Evolutionary conservation across 257 asterid species (phyloP), one percentile per base, ranked within the genome.

Genomic region (Cynanchum wilfordii): DNA sequence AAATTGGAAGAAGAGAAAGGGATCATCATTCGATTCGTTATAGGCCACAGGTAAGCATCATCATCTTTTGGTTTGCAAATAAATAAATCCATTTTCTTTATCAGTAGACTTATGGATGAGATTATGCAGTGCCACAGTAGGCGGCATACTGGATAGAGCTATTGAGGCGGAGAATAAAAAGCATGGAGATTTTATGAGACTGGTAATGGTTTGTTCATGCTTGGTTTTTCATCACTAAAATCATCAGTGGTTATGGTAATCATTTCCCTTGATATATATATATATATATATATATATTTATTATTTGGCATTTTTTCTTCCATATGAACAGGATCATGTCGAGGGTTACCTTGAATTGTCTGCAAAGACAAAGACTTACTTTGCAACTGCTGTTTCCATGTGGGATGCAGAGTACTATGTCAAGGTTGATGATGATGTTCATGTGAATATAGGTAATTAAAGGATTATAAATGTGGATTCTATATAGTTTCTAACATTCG

Each of bases 331-430:
- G 98, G 90, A 90, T 73, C 98, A 93, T 49, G 92, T 90, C 11
- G 98, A 93, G 85, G 98, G 97, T 22, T 93, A 93, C 77, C 97
- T 90, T 20, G 97, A 90, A 86, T 74, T 93, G 70, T 93, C 97
- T 29, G 98, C 98, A 49, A 93, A 93, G 86, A 93, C 98, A 33
- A 90, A 86, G 86, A 69, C 87, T 38, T 93, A 90, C 80, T 93
- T 93, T 70, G 88, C 95, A 42, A 82, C 89, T 50, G 98, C 97
- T 29, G 93, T 88, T 70, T 79, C 89, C 17, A 54, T 79, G 75
- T 93, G 95, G 92, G 96, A 93, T 77, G 98, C 98, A 36, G 98
- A 90, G 82, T 93, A 87, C 86, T 93, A 90, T 54, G 85, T 90
- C 70, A 93, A 93, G 82, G 98, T 93, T 49, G 98, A 93, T 20